phyloP scores from a whole-genome alignment of 805 yeast genomes.

The Cyberlindnera samutprakarnensis region DNA sequence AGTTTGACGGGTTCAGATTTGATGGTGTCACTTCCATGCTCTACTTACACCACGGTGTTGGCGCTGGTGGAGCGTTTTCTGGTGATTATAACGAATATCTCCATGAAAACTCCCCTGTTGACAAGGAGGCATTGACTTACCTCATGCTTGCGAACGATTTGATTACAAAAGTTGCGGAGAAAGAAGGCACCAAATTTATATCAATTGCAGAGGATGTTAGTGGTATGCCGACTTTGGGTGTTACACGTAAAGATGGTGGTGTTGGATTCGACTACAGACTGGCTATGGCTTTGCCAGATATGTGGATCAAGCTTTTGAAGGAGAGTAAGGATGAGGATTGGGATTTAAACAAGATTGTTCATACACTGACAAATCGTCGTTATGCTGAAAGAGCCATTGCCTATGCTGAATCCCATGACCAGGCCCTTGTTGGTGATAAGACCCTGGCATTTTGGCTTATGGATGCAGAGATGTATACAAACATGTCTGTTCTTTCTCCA shows the following conservation, averaged over 20 bases:
- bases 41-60: slow-evolving; percentile 87
- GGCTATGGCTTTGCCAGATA: slow-evolving; percentile 97
- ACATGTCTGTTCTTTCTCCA: slow-evolving; percentile 75
- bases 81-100: slow-evolving; percentile 93
- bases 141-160: slow-evolving; percentile 86
- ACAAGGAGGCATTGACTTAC: slow-evolving; percentile 79
- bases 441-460: slow-evolving; percentile 95
- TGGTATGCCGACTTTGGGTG: slow-evolving; percentile 93
- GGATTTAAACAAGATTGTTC: slow-evolving; percentile 77
- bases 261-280: slow-evolving; percentile 89
- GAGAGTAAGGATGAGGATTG: slow-evolving; percentile 83
- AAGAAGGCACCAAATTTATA: slow-evolving; percentile 43
- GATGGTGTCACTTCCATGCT: slow-evolving; percentile 97
- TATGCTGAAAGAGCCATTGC: slow-evolving; percentile 84
- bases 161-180: slow-evolving; percentile 43
- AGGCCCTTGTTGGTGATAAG: slow-evolving; percentile 95
- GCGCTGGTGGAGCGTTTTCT: slow-evolving; percentile 72
- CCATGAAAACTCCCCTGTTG: slow-evolving; percentile 67
- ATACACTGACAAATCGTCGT: slow-evolving; percentile 81
- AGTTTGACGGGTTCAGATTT: slow-evolving; percentile 92
- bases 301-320: slow-evolving; percentile 95
- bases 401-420: slow-evolving; percentile 94
- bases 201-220: slow-evolving; percentile 95
- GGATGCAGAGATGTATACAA: slow-evolving; percentile 98
- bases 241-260: slow-evolving; percentile 71